Conservation (phyloP, 345 rosid genomes). For the Salix purpurea region DNA sequence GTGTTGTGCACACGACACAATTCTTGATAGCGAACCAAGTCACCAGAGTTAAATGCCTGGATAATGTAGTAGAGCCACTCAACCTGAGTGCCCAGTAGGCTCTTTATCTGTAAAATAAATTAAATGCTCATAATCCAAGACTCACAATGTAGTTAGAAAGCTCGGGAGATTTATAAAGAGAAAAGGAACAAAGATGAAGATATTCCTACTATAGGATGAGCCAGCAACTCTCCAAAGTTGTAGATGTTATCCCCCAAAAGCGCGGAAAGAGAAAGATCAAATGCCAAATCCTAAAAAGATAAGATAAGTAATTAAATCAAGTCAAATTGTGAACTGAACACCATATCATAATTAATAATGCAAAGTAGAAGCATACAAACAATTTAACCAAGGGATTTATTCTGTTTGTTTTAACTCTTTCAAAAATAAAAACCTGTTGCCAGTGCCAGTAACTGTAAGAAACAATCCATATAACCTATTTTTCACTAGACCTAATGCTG, state of each 20-base stretch:
- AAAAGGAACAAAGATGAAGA: background rate
- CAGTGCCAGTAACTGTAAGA: background rate
- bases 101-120: constrained; percentile 62
- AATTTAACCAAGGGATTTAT: background rate
- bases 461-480: background rate
- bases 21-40: constrained; percentile 79
- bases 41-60: constrained; percentile 87
- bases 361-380: background rate
- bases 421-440: background rate
- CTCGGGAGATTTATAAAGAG: background rate
- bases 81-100: constrained; percentile 79
- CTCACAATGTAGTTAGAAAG: background rate
- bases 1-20: constrained; percentile 78
- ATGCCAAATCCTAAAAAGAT: constrained; percentile 81
- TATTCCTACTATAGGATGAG: constrained; percentile 95
- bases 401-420: background rate
- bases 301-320: background rate
- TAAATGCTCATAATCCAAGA: constrained; percentile 7
- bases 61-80: constrained; percentile 97
- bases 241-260: constrained; percentile 96
- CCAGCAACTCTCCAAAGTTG: constrained; percentile 97
- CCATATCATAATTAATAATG: background rate
- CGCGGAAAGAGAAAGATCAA: constrained; percentile 95
- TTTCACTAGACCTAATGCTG: background rate
- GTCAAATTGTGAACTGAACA: background rate